phyloP scores from a whole-genome alignment of 129 eudicot genomes.

The Flaveria sonorensis region DNA sequence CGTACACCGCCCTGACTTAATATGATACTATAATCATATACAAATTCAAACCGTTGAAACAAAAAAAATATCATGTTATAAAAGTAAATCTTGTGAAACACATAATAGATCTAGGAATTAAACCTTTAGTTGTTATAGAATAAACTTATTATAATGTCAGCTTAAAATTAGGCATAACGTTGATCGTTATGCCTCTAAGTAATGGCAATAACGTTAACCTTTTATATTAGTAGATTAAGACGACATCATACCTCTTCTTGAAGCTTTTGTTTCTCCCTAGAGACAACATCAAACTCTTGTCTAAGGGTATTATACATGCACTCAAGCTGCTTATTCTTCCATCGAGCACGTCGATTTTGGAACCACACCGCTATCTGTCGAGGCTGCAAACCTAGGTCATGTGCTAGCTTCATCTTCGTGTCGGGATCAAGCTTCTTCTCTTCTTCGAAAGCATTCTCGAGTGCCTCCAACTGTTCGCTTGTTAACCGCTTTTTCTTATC shows the following conservation, averaged over 20 bases:
- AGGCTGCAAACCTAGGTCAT: conserved; percentile 81
- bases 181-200: neutral
- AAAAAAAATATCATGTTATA: too few relatives aligned
- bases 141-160: neutral
- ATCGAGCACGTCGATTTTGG: conserved; percentile 82
- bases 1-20: too few relatives aligned
- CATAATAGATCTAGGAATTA: too few relatives aligned
- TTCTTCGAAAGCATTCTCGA: conserved; percentile 77
- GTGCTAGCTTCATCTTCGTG: conserved; percentile 76
- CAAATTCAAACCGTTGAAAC: too few relatives aligned
- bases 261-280: conserved; percentile 72
- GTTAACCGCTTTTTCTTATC: conserved; percentile 69
- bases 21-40: too few relatives aligned
- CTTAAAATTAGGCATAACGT: neutral
- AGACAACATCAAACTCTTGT: conserved; percentile 65
- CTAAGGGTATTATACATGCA: conserved; percentile 67
- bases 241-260: conserved; percentile 62
- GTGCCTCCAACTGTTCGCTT: conserved; percentile 66
- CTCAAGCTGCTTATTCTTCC: conserved; percentile 95
- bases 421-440: conserved; percentile 87
- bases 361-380: conserved; percentile 89
- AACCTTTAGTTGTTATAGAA: neutral
- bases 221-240: neutral
- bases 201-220: too few relatives aligned
- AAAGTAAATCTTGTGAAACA: too few relatives aligned